These are phyloP conservation scores for Comarum palustre DNA, from an alignment of 306 rosid species.

Conservation along the genomic window DNA sequence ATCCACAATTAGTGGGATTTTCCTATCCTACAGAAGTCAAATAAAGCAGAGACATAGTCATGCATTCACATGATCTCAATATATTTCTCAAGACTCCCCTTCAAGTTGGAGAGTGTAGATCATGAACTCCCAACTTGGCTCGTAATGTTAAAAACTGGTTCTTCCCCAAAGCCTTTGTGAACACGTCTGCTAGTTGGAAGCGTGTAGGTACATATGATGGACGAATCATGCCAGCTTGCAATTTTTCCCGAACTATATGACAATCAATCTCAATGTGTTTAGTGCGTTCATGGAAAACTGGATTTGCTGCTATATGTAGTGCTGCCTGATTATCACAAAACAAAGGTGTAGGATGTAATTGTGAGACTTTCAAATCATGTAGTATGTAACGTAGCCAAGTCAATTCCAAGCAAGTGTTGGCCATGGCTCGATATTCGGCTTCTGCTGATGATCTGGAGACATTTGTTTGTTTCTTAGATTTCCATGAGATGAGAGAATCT, in stretches of 20 bases:
- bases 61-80: too few species aligned
- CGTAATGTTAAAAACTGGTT: neutral
- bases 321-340: conserved; percentile 7
- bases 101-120: conserved; percentile 10
- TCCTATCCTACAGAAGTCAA: too few species aligned
- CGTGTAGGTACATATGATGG: neutral
- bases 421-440: conserved; percentile 1
- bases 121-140: conserved; percentile 4
- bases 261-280: neutral
- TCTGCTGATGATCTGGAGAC: conserved; percentile 16
- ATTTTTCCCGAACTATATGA: neutral
- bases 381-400: conserved; percentile 10
- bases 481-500: conserved; percentile 8
- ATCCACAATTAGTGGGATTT: too few species aligned
- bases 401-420: conserved; percentile 1
- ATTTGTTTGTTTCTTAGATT: conserved; percentile 6
- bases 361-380: conserved; percentile 5
- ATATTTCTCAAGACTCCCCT: neutral
- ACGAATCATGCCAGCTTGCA: neutral
- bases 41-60: too few species aligned
- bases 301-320: neutral
- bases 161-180: conserved; percentile 5
- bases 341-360: neutral
- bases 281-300: neutral
- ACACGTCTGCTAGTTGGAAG: neutral